These are phyloP conservation scores for Candida nemodendra DNA, from an alignment of 805 yeast genomes.

Conservation along the genomic window DNA sequence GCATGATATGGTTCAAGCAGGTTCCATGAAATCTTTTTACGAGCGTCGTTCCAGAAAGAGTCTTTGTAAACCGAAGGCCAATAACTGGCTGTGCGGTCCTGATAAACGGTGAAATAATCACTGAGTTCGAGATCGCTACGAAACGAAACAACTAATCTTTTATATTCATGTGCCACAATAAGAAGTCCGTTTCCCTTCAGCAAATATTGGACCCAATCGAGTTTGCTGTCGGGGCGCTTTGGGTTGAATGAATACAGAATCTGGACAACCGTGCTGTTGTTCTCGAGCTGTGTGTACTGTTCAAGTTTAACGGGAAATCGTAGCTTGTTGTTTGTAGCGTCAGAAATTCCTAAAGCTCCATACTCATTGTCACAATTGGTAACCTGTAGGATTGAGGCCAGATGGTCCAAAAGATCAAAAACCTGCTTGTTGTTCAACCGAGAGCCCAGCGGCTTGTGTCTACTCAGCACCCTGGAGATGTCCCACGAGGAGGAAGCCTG, in stretches of 20 bases:
- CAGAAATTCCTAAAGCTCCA: conserved; percentile 12
- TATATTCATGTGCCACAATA: conserved; percentile 18
- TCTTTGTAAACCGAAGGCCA: conserved; percentile 21
- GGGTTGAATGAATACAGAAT: conserved; percentile 13
- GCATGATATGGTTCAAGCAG: conserved; percentile 6
- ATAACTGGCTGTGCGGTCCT: conserved; percentile 15
- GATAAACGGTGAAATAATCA: conserved; percentile 21
- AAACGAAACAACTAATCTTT: conserved; percentile 18
- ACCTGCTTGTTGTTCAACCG: conserved; percentile 5
- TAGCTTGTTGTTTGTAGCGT: conserved; percentile 3
- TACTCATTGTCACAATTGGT: conserved; percentile 22
- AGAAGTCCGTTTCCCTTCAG: conserved; percentile 19
- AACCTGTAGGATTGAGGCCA: conserved; percentile 19
- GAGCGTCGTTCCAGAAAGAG: conserved; percentile 15
- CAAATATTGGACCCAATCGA: conserved; percentile 17
- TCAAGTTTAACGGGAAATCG: conserved; percentile 13
- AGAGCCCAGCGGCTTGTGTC: conserved; percentile 19
- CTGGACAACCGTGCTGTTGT: conserved; percentile 12
- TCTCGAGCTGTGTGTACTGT: conserved; percentile 11
- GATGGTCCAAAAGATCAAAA: conserved; percentile 16
- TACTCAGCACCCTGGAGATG: conserved; percentile 15
- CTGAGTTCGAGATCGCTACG: conserved; percentile 19
- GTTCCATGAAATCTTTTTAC: conserved; percentile 6
- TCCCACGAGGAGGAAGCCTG: conserved; percentile 16
- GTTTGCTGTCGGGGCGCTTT: conserved; percentile 11